Conservation (phyloP, 2,329 filamentous ascomycete genomes). For the Epichloe scottii region DNA sequence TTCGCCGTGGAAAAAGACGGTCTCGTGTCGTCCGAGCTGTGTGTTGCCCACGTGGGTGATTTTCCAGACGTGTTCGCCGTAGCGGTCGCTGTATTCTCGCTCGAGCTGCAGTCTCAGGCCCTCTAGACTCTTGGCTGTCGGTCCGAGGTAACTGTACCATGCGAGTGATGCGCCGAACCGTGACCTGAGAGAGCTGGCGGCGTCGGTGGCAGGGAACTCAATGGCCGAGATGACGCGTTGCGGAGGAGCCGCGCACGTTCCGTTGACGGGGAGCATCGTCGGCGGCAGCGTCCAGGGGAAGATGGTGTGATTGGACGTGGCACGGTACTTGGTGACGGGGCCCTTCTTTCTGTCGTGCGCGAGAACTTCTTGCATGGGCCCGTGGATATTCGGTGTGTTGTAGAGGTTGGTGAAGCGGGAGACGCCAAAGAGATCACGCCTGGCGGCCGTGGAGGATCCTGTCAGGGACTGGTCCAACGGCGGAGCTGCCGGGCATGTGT, state of each 20-base stretch:
- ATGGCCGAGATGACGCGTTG: conserved; percentile 57
- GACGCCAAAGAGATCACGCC: conserved; percentile 76
- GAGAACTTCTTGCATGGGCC: conserved; percentile 24
- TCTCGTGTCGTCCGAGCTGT: conserved; percentile 75
- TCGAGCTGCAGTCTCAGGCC: conserved; percentile 54
- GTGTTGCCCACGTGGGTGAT: conserved; percentile 74
- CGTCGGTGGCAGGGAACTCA: conserved; percentile 43
- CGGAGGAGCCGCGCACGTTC: conserved; percentile 61
- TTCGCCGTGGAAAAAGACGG: conserved; percentile 65
- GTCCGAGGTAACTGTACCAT: conserved; percentile 24
- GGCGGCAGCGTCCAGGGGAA: conserved; percentile 89
- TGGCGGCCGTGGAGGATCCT: conserved; percentile 66
- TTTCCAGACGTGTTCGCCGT: conserved; percentile 42
- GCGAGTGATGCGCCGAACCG: conserved; percentile 21
- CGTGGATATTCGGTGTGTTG: conserved; percentile 55
- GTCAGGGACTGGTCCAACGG: conserved; percentile 50
- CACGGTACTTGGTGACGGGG: conserved; percentile 27
- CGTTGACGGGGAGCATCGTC: conserved; percentile 61
- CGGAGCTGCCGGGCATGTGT: conserved; percentile 52
- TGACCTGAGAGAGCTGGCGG: conserved; percentile 19
- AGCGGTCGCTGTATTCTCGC: conserved; percentile 38
- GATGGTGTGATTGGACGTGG: conserved; percentile 66
- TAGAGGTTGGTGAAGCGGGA: conserved; percentile 75
- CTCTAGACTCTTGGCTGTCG: conserved; percentile 38
- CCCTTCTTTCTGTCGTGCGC: conserved; percentile 32